Evolutionary conservation across 2,329 filamentous ascomycete genomes (phyloP), one percentile per base, ranked within the genome.

Genomic region (Orbilia brochopaga): DNA sequence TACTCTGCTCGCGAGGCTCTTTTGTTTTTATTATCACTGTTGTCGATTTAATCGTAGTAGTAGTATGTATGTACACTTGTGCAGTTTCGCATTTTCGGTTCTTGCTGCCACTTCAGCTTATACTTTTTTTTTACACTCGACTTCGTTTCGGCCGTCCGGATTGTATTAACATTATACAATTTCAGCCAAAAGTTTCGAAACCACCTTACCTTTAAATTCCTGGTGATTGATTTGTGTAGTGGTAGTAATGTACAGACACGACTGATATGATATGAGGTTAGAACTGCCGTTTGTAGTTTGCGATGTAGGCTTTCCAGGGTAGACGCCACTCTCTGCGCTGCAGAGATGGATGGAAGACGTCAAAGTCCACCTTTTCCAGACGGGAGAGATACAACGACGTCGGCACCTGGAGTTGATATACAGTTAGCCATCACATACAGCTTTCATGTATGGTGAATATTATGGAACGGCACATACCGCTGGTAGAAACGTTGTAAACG

Each of bases 281-380:
- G 30, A 76, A 75, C 51, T 64, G 69, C 57, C 59, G 73, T 19
- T 37, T 73, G 10, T 65, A 35, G 40, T 73, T 75, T 11, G 75
- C 74, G 5, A 74, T 65, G 56, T 76, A 77, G 4, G 74, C 73
- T 73, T 85, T 90, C 87, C 90, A 96, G 0, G 94, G 92, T 73
- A 97, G 79, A 78, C 86, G 92, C 94, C 94, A 97, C 44, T 89
- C 87, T 48, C 84, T 83, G 78, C 86, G 80, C 79, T 87, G 81
- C 52, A 90, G 77, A 65, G 85, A 83, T 72, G 86, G 78, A 82
- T 87, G 77, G 80, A 90, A 87, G 81, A 97, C 76, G 79, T 99
- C 89, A 78, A 99, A 99, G 78, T 97, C 88, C 3, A 85, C 84
- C 75, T 86, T 86, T 79, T 99, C 88, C 40, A 99, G 79, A 53